Evolutionary conservation across 306 rosid genomes (phyloP), one percentile per base, ranked within the genome.

Genomic region (Datisca glomerata): DNA sequence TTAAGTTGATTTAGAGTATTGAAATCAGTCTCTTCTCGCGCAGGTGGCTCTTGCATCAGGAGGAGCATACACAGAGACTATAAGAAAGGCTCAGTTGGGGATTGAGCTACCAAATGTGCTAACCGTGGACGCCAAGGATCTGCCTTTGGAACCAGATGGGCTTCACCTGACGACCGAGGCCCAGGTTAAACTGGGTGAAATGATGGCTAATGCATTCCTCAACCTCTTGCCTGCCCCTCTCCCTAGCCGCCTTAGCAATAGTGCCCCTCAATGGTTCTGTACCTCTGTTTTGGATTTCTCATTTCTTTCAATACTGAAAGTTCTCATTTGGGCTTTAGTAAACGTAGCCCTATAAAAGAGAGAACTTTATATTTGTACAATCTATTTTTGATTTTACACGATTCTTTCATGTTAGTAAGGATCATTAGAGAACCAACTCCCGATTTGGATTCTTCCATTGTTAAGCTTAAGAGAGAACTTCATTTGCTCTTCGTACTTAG

Each of bases 31-130:
- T n/a, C n/a, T n/a, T n/a, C n/a, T 31, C 36, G 3, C 27, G 47
- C 23, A 85, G 93, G 93, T 85, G 50, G 93, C 75, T 2, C 37
- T 80, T 43, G 89, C 82, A 35, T 67, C 96, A 0, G 80, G 85
- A 10, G 9, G 89, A 36, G 64, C 57, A 5, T 78, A 55, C 48
- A 33, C 36, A 35, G 80, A 80, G 13, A 45, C 37, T 1, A 67
- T 85, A 2, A 70, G 93, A 57, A 64, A 66, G 22, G 93, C 85
- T 2, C 93, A 85, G 40, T 48, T 77, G 12, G 66, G 69, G 38
- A 50, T 65, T 7, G 65, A 85, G 38, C 62, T 81, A 5, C 55
- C 51, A 12, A 78, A 80, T 39, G 24, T 85, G 29, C 51, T 60
- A 49, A 74, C 85, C 0, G 68, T 77, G 3, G 96, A 85, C 10